Evolutionary conservation across 805 yeast species (phyloP), one percentile per base, ranked within the genome.

Genomic region (Nakazawaea laoshanensis): DNA sequence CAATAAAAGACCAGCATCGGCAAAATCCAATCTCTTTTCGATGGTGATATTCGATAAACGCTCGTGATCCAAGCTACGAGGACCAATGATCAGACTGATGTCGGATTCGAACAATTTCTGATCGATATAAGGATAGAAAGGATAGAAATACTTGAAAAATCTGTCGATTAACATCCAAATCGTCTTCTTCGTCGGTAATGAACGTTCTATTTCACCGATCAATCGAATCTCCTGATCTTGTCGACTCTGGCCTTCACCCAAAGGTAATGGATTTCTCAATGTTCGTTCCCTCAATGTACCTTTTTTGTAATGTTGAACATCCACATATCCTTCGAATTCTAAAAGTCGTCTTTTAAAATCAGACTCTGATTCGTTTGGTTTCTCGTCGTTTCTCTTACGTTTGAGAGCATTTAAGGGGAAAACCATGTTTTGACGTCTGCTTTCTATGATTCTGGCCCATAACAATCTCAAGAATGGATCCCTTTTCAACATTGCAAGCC

Each of bases 91-190:
- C 19, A 46, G 45, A 11, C 48, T 50, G 4, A 67, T 35, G 14
- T 55, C 65, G 3, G 38, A 40, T n/a, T 43, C 41, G 32, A 59
- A 61, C 27, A 53, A 30, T 3, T 40, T 38, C 37, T 62, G 55
- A 38, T 69, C 76, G 20, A 72, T 21, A 32, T 57, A 65, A 3
- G 77, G 77, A 43, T 59, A 45, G 29, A 65, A 61, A 4, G 74
- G 70, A 44, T 70, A 69, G 8, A 67, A 52, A 32, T 53, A 58
- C 5, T 38, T 47, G 45, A 72, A 72, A 41, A 52, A 72, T 11
- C 70, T 50, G 13, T 61, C 59, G 10, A 70, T 35, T 5, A 63
- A 52, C 29, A 63, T 45, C 74, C 76, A 69, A 4, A 69, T 45
- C 1, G 60, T 63, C 29, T 57, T 62, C 18, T 48, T 57, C 11